Base-by-base conservation (phyloP, 2,329 filamentous ascomycete genomes). In the Exophiala mesophila region DNA sequence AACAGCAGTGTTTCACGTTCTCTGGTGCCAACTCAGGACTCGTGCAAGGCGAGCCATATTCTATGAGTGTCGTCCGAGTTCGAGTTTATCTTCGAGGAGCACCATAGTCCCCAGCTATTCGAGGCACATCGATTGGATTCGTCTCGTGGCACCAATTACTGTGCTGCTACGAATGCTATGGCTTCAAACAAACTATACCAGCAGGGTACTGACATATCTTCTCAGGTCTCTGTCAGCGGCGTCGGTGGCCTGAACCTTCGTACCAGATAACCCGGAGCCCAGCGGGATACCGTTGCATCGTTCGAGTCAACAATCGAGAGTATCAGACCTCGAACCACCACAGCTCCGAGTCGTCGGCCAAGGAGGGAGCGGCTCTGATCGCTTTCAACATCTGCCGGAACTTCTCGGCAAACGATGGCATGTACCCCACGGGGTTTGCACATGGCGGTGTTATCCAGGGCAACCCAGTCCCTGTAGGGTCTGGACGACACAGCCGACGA, bases 311-410 rank as follows among this genome's bases (percentile, higher is more conserved):
- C 71, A 94, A 94, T 57, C 85, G 90, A 61, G 88, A 95, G 71
- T 97, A 96, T 70, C 87, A 89, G 64, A 95, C 89, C 31, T 88
- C 95, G 64, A 77, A 85, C 26, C 78, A 83, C 52, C 94, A 92
- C 69, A 81, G 85, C 62, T 85, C 83, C 50, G 85, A 90, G 62
- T 72, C 78, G 36, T 74, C 94, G 53, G 90, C 90, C 34, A 86
- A 88, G 61, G 89, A 97, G 26, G 92, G 90, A 58, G 90, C 90
- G 18, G 90, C 90, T 47, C 94, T 94, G 78, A 85, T 88, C 50
- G 90, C 90, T 44, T 97, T 95, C 68, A 90, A 95, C 80, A 92
- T 96, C 55, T 96, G 90, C 73, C 84, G 88, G 53, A 95, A 95
- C 74, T 96, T 96, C 69, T 94, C 88, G 42, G 86, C 94, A 65